Conservation (phyloP, 306 rosid genomes). For the Castanea mollissima region DNA sequence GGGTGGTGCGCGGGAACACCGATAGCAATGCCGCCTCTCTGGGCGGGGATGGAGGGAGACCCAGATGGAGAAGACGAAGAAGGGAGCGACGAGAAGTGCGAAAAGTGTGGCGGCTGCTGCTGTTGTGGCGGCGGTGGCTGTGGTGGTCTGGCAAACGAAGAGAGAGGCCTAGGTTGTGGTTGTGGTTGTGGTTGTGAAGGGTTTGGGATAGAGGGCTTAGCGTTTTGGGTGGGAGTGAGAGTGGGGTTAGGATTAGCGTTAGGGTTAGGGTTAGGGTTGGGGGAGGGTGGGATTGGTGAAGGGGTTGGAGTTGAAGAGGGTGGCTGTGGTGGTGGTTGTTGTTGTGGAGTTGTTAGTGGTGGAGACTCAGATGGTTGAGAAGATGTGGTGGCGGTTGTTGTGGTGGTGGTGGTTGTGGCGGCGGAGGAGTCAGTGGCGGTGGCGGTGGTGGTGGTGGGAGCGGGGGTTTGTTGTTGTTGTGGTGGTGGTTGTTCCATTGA, state of each 20-base stretch:
- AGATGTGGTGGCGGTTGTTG: constrained; percentile 8
- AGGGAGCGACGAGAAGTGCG: constrained; percentile 43
- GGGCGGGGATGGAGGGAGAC: constrained; percentile 38
- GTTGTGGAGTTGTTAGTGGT: not conserved
- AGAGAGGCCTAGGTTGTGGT: constrained; percentile 48
- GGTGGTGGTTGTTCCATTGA: not conserved
- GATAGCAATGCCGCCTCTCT: constrained; percentile 68
- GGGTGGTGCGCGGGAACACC: constrained; percentile 84
- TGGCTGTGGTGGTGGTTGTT: constrained; percentile 7
- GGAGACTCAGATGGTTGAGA: constrained; percentile 28
- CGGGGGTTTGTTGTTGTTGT: not conserved
- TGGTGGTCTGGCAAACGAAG: constrained; percentile 47
- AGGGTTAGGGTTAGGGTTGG: constrained; percentile 27
- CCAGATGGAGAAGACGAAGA: constrained; percentile 38
- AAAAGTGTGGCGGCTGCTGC: constrained; percentile 51
- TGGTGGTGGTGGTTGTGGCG: constrained; percentile 18
- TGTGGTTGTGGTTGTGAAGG: constrained; percentile 6
- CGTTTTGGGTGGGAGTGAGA: constrained; percentile 39
- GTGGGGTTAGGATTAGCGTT: not conserved
- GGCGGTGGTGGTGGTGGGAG: not conserved
- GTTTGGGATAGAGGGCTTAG: constrained; percentile 13
- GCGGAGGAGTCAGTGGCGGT: not conserved
- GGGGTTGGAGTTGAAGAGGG: constrained; percentile 29
- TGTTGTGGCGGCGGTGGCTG: constrained; percentile 9
- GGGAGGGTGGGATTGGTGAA: constrained; percentile 26